Conservation (phyloP, 768 basidiomycete genomes). For the Tubosaeta sp. region DNA sequence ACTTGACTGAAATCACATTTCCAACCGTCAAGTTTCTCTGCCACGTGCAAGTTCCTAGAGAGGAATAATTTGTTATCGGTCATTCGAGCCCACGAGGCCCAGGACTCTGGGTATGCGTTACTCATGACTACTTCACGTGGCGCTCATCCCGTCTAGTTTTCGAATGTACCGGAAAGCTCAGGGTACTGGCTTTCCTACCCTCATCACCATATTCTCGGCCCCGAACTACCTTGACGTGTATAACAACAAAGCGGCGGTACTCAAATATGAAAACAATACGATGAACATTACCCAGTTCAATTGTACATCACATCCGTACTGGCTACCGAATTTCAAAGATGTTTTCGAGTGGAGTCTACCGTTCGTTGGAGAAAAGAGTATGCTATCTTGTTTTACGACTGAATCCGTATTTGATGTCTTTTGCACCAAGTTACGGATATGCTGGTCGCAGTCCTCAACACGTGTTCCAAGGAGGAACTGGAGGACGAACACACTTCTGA, state of each 20-base stretch:
- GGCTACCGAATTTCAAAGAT: conserved; percentile 97
- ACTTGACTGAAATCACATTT: not conserved
- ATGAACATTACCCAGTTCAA: conserved; percentile 93
- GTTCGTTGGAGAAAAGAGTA: conserved; percentile 96
- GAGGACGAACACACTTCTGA: conserved; percentile 55
- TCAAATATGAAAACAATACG: conserved; percentile 95
- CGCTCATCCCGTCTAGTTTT: conserved; percentile 44
- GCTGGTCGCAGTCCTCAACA: conserved; percentile 93
- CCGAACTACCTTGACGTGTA: conserved; percentile 97
- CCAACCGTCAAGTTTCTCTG: conserved; percentile 55
- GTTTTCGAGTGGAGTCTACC: conserved; percentile 98
- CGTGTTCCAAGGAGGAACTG: conserved; percentile 93
- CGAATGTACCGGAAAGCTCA: conserved; percentile 94
- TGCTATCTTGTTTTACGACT: conserved; percentile 25
- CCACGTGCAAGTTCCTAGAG: conserved; percentile 91
- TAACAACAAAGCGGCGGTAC: conserved; percentile 93
- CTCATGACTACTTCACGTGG: not conserved
- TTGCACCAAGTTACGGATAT: conserved; percentile 86
- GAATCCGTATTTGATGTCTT: not conserved
- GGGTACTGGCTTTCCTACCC: conserved; percentile 89
- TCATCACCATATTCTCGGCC: conserved; percentile 97
- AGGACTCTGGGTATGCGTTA: conserved; percentile 78
- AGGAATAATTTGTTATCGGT: conserved; percentile 87
- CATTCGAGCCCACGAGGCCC: conserved; percentile 95
- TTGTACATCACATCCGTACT: conserved; percentile 80